Conservation (phyloP, 2,329 filamentous ascomycete genomes). For the Penicillium carneum region DNA sequence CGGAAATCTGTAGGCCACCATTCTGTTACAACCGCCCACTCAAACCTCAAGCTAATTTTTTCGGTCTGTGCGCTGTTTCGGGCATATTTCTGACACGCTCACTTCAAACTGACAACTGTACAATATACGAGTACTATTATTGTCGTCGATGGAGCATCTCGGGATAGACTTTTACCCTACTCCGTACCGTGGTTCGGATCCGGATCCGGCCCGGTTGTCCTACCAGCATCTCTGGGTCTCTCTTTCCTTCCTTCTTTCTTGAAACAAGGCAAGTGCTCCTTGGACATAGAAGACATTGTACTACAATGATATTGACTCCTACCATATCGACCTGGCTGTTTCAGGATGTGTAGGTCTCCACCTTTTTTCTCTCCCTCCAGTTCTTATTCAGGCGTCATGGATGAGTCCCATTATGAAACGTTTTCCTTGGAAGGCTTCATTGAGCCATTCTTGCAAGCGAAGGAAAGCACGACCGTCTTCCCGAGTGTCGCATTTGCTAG, state of each 20-base stretch:
- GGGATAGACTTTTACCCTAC: neutral
- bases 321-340: neutral
- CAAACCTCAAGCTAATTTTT: neutral
- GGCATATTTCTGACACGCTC: neutral
- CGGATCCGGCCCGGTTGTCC: constrained; percentile 4
- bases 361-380: neutral
- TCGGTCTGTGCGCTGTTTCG: neutral
- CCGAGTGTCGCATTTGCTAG: constrained; percentile 59
- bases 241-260: neutral
- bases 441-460: constrained; percentile 39
- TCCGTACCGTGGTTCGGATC: constrained; percentile 16
- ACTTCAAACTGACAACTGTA: neutral
- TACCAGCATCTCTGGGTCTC: constrained; percentile 1
- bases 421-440: neutral
- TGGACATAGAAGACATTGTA: neutral
- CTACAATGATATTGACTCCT: neutral
- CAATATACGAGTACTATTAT: neutral
- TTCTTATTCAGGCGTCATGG: neutral
- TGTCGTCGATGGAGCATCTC: constrained; percentile 11
- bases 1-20: neutral
- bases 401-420: neutral
- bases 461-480: constrained; percentile 55
- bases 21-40: neutral
- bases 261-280: neutral
- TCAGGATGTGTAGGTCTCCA: neutral